Evolutionary conservation across 106 monocot species (phyloP).

Genomic region (Dendrobium catenatum): DNA sequence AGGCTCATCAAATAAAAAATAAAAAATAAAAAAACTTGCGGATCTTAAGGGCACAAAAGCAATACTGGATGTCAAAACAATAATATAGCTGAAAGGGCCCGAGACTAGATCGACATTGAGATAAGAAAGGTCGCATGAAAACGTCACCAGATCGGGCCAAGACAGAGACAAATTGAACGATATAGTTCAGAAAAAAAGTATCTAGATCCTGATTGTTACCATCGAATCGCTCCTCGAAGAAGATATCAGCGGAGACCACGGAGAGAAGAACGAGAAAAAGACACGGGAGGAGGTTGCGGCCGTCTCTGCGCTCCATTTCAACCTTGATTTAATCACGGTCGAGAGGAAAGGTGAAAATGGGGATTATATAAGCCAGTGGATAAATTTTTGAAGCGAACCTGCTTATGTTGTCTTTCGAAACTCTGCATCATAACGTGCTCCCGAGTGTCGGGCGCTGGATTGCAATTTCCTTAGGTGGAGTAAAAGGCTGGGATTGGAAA

Average conservation of each 20-base stretch:
- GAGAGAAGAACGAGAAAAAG: slow-evolving; percentile 7
- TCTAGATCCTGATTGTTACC: slow-evolving; percentile 9
- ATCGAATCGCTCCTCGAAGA: slow-evolving; percentile 27
- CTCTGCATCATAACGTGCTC: background rate
- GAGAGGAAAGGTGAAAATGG: too few relatives aligned
- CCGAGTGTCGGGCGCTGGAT: background rate
- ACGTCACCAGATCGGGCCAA: background rate
- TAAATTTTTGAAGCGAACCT: background rate
- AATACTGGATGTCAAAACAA: background rate
- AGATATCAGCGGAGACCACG: slow-evolving; percentile 9
- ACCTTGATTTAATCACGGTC: background rate
- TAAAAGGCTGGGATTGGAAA: background rate
- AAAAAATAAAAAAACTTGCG: background rate
- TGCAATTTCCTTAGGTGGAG: background rate
- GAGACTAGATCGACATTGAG: background rate
- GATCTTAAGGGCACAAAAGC: background rate
- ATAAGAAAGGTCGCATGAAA: background rate
- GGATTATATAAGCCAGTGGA: background rate
- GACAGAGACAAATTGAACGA: background rate
- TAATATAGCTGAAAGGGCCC: background rate
- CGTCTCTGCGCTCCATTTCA: background rate
- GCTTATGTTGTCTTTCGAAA: background rate
- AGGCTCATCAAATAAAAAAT: background rate
- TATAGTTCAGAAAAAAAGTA: background rate
- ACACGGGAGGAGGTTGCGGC: background rate